phyloP scores from a whole-genome alignment of 768 basidiomycete genomes.

The Lentinula sp. region DNA sequence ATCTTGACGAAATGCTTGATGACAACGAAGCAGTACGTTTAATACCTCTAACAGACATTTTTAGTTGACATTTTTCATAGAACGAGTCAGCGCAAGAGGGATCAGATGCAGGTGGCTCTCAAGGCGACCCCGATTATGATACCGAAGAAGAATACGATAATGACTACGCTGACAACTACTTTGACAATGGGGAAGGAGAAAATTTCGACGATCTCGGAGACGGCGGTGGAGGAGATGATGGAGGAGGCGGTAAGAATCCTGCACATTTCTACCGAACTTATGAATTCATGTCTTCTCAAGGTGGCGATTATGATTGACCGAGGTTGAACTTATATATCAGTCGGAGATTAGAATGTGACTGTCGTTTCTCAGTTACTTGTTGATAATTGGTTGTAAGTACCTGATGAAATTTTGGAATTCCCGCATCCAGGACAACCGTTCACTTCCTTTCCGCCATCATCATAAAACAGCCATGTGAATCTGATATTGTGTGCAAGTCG shows the following conservation, averaged over 20 bases:
- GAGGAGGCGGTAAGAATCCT: slow-evolving; percentile 39
- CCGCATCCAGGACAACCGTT: not conserved
- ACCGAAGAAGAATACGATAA: slow-evolving; percentile 90
- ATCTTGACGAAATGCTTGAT: slow-evolving; percentile 64
- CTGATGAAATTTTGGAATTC: not conserved
- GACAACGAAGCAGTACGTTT: slow-evolving; percentile 52
- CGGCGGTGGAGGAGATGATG: slow-evolving; percentile 47
- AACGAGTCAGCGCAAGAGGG: slow-evolving; percentile 71
- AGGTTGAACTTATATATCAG: not conserved
- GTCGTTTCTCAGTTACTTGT: not conserved
- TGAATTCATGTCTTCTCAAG: not conserved
- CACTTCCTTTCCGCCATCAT: not conserved
- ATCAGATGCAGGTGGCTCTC: slow-evolving; percentile 34
- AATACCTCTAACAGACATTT: not conserved
- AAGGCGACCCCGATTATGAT: slow-evolving; percentile 72
- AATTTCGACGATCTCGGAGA: slow-evolving; percentile 68
- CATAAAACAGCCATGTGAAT: not conserved
- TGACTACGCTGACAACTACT: slow-evolving; percentile 87
- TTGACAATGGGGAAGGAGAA: slow-evolving; percentile 83
- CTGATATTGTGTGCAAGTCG: not conserved
- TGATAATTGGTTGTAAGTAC: not conserved
- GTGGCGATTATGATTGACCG: slow-evolving; percentile 15
- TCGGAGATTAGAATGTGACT: not conserved
- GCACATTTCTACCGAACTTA: not conserved
- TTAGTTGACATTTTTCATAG: slow-evolving; percentile 21